Conservation (phyloP, 2,329 filamentous ascomycete genomes). For the Microsporum ferrugineum region DNA sequence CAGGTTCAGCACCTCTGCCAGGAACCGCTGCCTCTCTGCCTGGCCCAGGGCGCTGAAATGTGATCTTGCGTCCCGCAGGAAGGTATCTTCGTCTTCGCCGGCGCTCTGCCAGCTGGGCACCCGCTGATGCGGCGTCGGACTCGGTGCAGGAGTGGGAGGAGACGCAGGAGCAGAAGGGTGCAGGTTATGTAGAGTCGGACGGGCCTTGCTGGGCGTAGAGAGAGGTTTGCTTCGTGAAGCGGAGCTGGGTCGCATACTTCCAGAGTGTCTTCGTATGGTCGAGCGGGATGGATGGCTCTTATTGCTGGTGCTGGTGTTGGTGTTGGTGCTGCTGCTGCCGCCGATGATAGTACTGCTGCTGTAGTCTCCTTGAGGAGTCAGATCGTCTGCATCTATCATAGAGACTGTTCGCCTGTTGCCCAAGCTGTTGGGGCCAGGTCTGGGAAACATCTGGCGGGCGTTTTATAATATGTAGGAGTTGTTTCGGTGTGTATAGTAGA, state of each 20-base stretch:
- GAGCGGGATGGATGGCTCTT: neutral
- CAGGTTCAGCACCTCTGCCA: slow-evolving; percentile 81
- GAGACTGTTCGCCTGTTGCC: slow-evolving; percentile 19
- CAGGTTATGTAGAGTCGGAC: slow-evolving; percentile 40
- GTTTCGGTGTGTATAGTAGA: neutral
- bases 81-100: slow-evolving; percentile 64
- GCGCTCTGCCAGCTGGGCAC: slow-evolving; percentile 39
- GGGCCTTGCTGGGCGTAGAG: slow-evolving; percentile 35
- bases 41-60: slow-evolving; percentile 69
- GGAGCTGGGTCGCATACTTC: slow-evolving; percentile 8
- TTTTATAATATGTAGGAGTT: neutral
- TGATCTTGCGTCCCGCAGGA: slow-evolving; percentile 64
- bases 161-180: slow-evolving; percentile 54
- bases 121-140: slow-evolving; percentile 51
- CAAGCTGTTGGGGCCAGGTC: slow-evolving; percentile 14
- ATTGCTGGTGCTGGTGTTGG: neutral
- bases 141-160: slow-evolving; percentile 56
- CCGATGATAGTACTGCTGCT: neutral
- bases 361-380: neutral
- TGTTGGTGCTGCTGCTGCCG: slow-evolving; percentile 16
- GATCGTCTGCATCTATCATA: slow-evolving; percentile 20
- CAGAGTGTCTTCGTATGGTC: slow-evolving; percentile 6
- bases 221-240: slow-evolving; percentile 26
- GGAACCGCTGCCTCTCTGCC: slow-evolving; percentile 63
- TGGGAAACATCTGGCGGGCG: slow-evolving; percentile 9